Conservation (phyloP, 2,329 filamentous ascomycete species). For the Iodosphaeria phyllophila region DNA sequence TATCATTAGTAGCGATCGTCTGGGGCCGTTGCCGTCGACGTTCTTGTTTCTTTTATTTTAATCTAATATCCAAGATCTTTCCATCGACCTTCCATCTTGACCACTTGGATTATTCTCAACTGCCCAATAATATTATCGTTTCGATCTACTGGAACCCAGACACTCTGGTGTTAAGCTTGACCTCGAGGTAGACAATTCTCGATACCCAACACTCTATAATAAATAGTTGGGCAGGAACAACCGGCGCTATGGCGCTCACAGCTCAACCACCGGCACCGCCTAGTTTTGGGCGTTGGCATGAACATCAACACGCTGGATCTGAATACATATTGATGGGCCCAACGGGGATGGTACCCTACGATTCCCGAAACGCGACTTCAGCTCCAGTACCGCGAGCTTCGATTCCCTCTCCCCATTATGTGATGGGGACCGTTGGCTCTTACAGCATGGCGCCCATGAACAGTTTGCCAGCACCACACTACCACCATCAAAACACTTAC, state of each 20-base stretch:
- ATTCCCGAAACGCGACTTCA: conserved; percentile 20
- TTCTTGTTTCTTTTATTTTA: not conserved
- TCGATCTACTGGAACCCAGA: not conserved
- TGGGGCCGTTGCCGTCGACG: not conserved
- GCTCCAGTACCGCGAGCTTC: conserved; percentile 22
- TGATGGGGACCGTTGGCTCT: conserved; percentile 21
- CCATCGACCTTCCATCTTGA: not conserved
- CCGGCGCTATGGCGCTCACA: conserved; percentile 27
- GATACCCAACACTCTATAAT: conserved; percentile 1
- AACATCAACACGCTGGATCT: conserved; percentile 21
- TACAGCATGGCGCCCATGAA: conserved; percentile 25
- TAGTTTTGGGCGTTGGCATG: conserved; percentile 35
- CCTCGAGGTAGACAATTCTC: not conserved
- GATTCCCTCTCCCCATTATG: conserved; percentile 24
- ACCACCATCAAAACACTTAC: conserved; percentile 22
- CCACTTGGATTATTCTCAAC: not conserved
- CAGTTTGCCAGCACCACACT: conserved; percentile 22
- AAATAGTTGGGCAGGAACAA: conserved; percentile 9
- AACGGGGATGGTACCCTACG: conserved; percentile 27
- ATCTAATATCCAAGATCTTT: not conserved
- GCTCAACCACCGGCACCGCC: conserved; percentile 23
- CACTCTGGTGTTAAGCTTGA: not conserved
- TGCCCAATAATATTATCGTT: not conserved
- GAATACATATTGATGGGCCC: conserved; percentile 31
- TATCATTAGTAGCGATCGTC: too few species aligned